Base-by-base conservation (phyloP, 345 rosid genomes). In the Mangifera indica region DNA sequence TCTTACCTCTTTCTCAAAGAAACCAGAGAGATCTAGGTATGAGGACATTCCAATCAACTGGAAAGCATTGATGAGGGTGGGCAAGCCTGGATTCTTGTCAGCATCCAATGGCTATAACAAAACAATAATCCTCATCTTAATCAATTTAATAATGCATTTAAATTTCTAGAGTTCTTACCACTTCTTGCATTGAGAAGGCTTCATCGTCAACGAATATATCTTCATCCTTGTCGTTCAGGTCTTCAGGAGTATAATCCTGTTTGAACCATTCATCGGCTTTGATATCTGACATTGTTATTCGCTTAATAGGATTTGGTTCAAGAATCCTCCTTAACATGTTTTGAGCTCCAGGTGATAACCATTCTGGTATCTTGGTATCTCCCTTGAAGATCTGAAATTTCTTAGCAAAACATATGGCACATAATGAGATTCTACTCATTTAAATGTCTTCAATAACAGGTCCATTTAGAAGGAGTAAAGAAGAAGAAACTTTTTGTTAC, bases 11-110 rank as follows among this genome's bases (percentile, higher is more conserved):
- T 86, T 78, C 85, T 92, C 97, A 10, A 90, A 94, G 83, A 94
- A 90, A 72, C 99, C 97, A 2, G 98, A 94, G 65, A 94, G 89
- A 76, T 92, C 99, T 22, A 94, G 91, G 77, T 83, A 88, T 22
- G 98, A 94, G 51, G 98, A 92, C 99, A 94, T 94, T 75, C 99
- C 98, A 18, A 94, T 94, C 60, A 92, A 80, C 80, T 94, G 95
- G 80, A 94, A 94, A 72, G 98, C 99, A 67, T 92, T 90, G 74
- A 94, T 89, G 26, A 80, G 70, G 51, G 78, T 80, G 32, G 91
- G 91, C 4, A 87, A 88, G 74, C 78, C 82, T 3, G 87, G 87
- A 63, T 81, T 84, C 67, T 68, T 86, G 22, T 75, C 83, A 54
- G 74, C 87, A 72, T 82, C 89, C 18, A 73, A 76, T 75, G 87